Evolutionary conservation across 78 protist genomes (phyloP).

Genomic region (Dictyostelium discoideum): dicty_2.7 NC_007090.3:2242501-2243000

Average conservation of each 20-base stretch:
- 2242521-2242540: conserved; percentile 32
- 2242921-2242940: conserved; percentile 78
- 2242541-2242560: conserved; percentile 91
- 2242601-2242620: conserved; percentile 71
- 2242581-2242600: conserved; percentile 68
- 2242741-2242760: conserved; percentile 92
- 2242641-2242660: conserved; percentile 93
- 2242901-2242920: conserved; percentile 87
- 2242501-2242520: conserved; percentile 76
- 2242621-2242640: conserved; percentile 91
- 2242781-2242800: conserved; percentile 95
- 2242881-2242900: conserved; percentile 97
- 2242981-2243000: conserved; percentile 94
- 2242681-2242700: conserved; percentile 81
- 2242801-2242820: conserved; percentile 93
- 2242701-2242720: conserved; percentile 90
- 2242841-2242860: conserved; percentile 86
- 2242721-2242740: conserved; percentile 95
- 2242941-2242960: conserved; percentile 82
- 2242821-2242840: conserved; percentile 79
- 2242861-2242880: conserved; percentile 93
- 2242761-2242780: conserved; percentile 85
- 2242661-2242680: conserved; percentile 63
- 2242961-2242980: conserved; percentile 94
- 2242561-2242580: conserved; percentile 73